Conservation (phyloP, 2,329 filamentous ascomycete species). For the Diplodia seriata region DNA sequence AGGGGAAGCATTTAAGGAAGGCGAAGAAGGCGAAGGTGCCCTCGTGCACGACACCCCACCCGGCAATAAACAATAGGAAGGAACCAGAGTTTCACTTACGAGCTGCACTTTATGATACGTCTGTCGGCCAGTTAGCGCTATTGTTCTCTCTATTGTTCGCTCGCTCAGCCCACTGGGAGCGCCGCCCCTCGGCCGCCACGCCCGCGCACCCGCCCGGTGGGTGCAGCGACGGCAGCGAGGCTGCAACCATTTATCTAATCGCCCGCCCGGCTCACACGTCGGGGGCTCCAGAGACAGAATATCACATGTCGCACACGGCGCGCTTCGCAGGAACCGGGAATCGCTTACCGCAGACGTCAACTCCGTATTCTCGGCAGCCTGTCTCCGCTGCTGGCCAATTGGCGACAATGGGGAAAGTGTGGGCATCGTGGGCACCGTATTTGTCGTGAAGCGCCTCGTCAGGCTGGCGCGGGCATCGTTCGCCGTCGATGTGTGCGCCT, state of each 20-base stretch:
- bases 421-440: slow-evolving; percentile 78
- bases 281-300: background rate
- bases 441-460: slow-evolving; percentile 92
- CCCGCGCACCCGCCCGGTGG: background rate
- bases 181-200: slow-evolving; percentile 35
- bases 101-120: slow-evolving; percentile 77
- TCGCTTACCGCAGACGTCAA: slow-evolving; percentile 60
- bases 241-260: slow-evolving; percentile 8
- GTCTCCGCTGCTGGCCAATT: slow-evolving; percentile 62
- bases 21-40: background rate
- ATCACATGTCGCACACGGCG: slow-evolving; percentile 3
- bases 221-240: slow-evolving; percentile 7
- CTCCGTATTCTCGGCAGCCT: slow-evolving; percentile 61
- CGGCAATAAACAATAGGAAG: background rate
- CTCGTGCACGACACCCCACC: background rate
- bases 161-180: slow-evolving; percentile 35
- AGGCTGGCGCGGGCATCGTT: slow-evolving; percentile 78
- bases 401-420: slow-evolving; percentile 71
- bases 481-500: slow-evolving; percentile 60
- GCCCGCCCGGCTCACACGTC: background rate
- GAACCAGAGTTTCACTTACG: slow-evolving; percentile 59
- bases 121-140: slow-evolving; percentile 48
- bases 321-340: slow-evolving; percentile 13
- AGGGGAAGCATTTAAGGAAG: background rate
- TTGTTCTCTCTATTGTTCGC: slow-evolving; percentile 28